Evolutionary conservation across 148 eudicot species (phyloP), one percentile per base, ranked within the genome.

Genomic region (Mesembryanthemum crystallinum): DNA sequence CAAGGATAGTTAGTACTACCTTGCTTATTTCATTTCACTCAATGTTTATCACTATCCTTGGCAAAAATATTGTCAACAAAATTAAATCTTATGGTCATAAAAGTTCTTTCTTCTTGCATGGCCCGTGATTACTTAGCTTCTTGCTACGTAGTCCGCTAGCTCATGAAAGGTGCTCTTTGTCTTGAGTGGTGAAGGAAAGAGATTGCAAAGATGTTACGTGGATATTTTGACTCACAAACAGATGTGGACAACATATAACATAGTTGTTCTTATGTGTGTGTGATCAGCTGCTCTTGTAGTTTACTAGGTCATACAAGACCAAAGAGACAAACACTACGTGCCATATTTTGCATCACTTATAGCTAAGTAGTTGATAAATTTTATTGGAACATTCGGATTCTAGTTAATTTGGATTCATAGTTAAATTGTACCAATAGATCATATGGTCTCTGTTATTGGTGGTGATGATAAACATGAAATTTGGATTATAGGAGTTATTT

Each of bases 271-370:
- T 57, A 45, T 57, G 0, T 52, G n/a, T 52, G 18, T 1, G 18
- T 57, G 25, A 57, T 21, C 25, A 57, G 4, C 3, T 57, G 61
- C 61, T 10, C 6, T 52, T 20, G 2, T 12, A 17, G n/a, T n/a
- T n/a, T 57, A 57, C 1, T 57, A 8, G 7, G 10, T 57, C 27
- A n/a, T 23, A 21, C 7, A 5, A 37, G 12, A n/a, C 20, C 29
- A 73, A 21, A 54, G 42, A 28, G 52, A 73, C 77, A 67, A 15
- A 75, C 71, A 45, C 79, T 80, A 81, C 79, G 83, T 81, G 79
- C 80, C 73, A 72, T 17, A 72, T 72, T 21, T 65, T 67, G 15
- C 58, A 76, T 73, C 83, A 72, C 79, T 65, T 45, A 13, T 25
- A 69, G 24, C 35, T 51, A 62, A n/a, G 24, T 33, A 8, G 28